Base-by-base conservation (phyloP, 2,329 filamentous ascomycete species). In the Fusarium equiseti region DNA sequence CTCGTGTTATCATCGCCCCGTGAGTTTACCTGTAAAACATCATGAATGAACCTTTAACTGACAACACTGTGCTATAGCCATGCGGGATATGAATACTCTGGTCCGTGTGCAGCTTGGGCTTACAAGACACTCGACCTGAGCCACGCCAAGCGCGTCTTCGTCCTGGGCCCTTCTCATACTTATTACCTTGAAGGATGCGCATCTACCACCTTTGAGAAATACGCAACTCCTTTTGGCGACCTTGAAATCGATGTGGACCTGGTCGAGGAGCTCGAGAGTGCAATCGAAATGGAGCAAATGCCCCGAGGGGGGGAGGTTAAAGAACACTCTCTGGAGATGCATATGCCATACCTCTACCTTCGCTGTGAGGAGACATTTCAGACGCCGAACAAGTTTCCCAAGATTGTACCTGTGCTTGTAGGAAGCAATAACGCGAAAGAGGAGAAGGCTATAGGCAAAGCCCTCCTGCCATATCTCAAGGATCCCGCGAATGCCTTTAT, bases 261-360 rank as follows among this genome's bases (percentile, higher is more conserved):
- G 1, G 84, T 88, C 1, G 74, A 83, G 40, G 78, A 84, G 66
- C 81, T 93, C 20, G 77, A 84, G 55, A 75, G 80, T 4, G 77
- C 72, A 0, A 70, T 71, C 1, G 51, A 56, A 2, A 79, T 84
- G 71, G 60, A 67, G 20, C 83, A 86, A 55, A 96, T 98, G 84
- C 88, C 87, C 3, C 81, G 80, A 20, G 76, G 83, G 6, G 84
- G 89, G 8, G 96, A 99, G 76, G 88, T 94, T 67, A 87, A 88
- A 8, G 96, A 99, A 81, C 96, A 99, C 81, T 97, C 93, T 54
- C 87, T 98, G 3, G 96, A 99, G 83, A 97, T 99, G 92, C 96
- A 99, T 74, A 86, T 98, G 11, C 95, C 96, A 0, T 98, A 97
- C 77, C 91, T 98, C 69, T 95, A 94, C 84, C 94, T 95, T 77